Evolutionary conservation across 805 yeast species (phyloP), one percentile per base, ranked within the genome.

Genomic region (Yamadazyma paraphyllophila): DNA sequence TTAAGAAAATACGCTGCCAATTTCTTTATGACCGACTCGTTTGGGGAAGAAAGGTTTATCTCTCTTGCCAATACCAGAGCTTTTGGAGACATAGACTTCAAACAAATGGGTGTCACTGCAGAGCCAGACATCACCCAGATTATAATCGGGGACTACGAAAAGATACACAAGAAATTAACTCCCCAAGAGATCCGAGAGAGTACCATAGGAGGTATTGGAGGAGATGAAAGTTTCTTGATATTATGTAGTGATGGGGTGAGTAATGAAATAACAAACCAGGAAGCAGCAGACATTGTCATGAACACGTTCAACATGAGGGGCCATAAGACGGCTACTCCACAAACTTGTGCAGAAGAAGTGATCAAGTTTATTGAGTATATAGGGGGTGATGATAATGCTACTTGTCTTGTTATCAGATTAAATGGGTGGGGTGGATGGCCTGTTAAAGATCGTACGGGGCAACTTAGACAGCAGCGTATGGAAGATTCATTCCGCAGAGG

Each of bases 401-500:
- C 97, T 2, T 89, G 97, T 61, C 58, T 85, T 50, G 87, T 94
- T 4, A 65, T 92, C 9, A 71, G 95, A 48, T 69, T 94, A 45
- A 75, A 78, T 30, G 96, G 96, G 8, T 94, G 99, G 99, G 97
- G 96, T 5, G 77, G 81, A 45, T 94, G 99, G 97, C 92, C 94
- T 7, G 66, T 77, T 45, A 58, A 73, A 3, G 98, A 92, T 66
- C 69, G 96, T 39, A 89, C 97, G 0, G 97, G 97, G 0, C 77
- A 75, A 37, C 63, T 80, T 45, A 74, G 99, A 51, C 96, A 87
- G 62, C 83, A 83, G 47, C 76, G 87, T 54, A 65, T 86, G 58
- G 73, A 66, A 41, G 77, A 71, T 42, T 79, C 61, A 44, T 59
- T 59, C 41, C 70, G 75, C 7, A 51, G 73, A 40, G 52, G 32